Conservation (phyloP, 352 stramenopile species). For the Pythium sp. region DNA sequence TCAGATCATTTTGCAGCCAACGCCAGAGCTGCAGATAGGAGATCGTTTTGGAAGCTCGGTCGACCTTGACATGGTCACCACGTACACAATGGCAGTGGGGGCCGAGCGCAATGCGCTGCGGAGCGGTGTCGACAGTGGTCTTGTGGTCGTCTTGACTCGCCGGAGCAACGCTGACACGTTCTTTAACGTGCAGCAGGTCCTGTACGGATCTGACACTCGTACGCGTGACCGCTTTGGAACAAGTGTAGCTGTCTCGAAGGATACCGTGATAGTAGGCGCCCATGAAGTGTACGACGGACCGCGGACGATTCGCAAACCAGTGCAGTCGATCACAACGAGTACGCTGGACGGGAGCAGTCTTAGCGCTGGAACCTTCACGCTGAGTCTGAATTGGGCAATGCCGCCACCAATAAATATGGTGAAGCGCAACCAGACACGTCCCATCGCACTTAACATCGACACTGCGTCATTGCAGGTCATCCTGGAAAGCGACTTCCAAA, state of each 20-base stretch:
- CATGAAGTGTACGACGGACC: constrained; percentile 53
- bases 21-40: constrained; percentile 41
- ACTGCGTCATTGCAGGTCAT: constrained; percentile 37
- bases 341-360: constrained; percentile 22
- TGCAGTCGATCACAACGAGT: constrained; percentile 56
- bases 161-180: constrained; percentile 54
- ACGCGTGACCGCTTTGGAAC: constrained; percentile 68
- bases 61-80: constrained; percentile 68
- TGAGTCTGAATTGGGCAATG: constrained; percentile 36
- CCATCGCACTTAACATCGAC: constrained; percentile 57
- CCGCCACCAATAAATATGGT: constrained; percentile 18
- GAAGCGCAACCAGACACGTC: constrained; percentile 31
- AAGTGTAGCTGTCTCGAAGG: constrained; percentile 61
- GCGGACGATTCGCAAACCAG: constrained; percentile 68
- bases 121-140: constrained; percentile 40
- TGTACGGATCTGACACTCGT: constrained; percentile 65
- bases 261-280: constrained; percentile 69
- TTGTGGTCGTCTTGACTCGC: constrained; percentile 51
- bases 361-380: constrained; percentile 40
- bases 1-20: constrained; percentile 54
- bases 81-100: constrained; percentile 67
- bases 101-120: constrained; percentile 42
- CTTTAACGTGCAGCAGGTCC: constrained; percentile 67
- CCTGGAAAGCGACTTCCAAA: constrained; percentile 65
- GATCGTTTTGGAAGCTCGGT: constrained; percentile 72